phyloP scores from a whole-genome alignment of 345 rosid genomes.

The Eutrema yunnanense region DNA sequence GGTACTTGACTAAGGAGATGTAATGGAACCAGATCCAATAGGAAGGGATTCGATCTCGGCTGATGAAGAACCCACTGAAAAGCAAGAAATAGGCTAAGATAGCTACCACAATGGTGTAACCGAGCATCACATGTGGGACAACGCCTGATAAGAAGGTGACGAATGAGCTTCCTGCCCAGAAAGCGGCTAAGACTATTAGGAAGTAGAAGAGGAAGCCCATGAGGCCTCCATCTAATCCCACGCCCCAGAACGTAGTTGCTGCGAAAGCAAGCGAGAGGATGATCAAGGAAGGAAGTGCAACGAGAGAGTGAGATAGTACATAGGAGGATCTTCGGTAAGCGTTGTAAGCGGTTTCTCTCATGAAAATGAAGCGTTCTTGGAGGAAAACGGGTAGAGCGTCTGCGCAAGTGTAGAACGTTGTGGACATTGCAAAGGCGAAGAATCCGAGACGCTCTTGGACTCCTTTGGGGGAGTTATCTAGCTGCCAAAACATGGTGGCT shows the following conservation, averaged over 20 bases:
- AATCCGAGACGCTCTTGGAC: conserved; percentile 38
- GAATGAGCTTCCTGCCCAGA: conserved; percentile 31
- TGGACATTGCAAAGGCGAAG: conserved; percentile 42
- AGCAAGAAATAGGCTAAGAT: conserved; percentile 43
- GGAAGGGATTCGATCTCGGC: conserved; percentile 28
- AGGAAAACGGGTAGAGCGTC: conserved; percentile 47
- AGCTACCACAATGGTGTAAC: conserved; percentile 49
- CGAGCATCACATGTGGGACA: conserved; percentile 38
- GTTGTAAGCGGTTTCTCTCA: conserved; percentile 54
- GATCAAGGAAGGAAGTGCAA: conserved; percentile 40
- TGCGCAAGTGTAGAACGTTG: conserved; percentile 42
- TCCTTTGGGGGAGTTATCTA: conserved; percentile 40
- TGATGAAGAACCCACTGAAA: conserved; percentile 35
- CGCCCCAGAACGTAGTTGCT: conserved; percentile 42
- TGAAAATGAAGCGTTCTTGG: conserved; percentile 46
- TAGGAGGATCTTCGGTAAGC: conserved; percentile 48
- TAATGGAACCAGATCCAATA: conserved; percentile 43
- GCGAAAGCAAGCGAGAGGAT: conserved; percentile 40
- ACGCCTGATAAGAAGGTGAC: conserved; percentile 46
- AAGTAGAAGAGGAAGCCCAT: conserved; percentile 44
- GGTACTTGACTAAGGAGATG: conserved; percentile 34
- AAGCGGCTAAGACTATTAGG: conserved; percentile 36
- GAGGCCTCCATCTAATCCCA: conserved; percentile 46
- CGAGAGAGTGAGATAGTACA: conserved; percentile 42
- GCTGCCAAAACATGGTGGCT: conserved; percentile 32